Base-by-base conservation (phyloP, 768 basidiomycete species). In the Rhodosporidiobolus sp. region DNA sequence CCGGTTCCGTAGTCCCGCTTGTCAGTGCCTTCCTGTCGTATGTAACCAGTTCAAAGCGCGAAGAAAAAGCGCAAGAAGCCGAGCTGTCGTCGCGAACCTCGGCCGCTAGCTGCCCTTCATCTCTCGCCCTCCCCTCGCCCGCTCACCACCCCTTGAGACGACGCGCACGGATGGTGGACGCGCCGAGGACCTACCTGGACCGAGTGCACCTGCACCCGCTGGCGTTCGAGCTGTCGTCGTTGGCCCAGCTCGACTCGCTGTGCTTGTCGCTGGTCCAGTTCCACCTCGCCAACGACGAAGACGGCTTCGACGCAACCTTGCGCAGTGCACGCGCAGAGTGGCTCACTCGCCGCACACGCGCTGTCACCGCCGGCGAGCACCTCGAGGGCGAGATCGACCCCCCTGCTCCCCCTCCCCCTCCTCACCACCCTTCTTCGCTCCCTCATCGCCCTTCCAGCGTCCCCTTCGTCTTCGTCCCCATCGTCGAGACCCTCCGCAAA, bases 261-360 rank as follows among this genome's bases (percentile, higher is more conserved):
- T 10, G 16, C 9, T 34, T 65, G 14, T 30, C 55, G 30, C 55
- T 58, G 22, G n/a, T 65, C 46, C 55, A 34, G 17, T 65, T 58
- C 65, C 65, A 65, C 56, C 65, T 65, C 65, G 55, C 35, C 65
- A 57, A 65, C 65, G 65, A 65, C 48, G 48, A 65, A 34, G 30
- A 30, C 2, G 65, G 48, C 2, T 38, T 35, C 48, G 32, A n/a
- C 7, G 0, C 4, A 12, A 10, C 26, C 12, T 3, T 65, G 11
- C 0, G 3, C 34, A 10, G 2, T 6, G 65, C 65, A 17, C 26
- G 65, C 20, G 0, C 0, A 0, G 6, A 17, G 4, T 65, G 65
- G 65, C 30, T 5, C 24, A 0, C 32, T 1, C 55, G 65, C 5
- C 30, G 65, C 16, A 4, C 0, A 0, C 16, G 9, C 0, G 65